phyloP scores from a whole-genome alignment of 129 eudicot species.

The Kitagawia praeruptora region DNA sequence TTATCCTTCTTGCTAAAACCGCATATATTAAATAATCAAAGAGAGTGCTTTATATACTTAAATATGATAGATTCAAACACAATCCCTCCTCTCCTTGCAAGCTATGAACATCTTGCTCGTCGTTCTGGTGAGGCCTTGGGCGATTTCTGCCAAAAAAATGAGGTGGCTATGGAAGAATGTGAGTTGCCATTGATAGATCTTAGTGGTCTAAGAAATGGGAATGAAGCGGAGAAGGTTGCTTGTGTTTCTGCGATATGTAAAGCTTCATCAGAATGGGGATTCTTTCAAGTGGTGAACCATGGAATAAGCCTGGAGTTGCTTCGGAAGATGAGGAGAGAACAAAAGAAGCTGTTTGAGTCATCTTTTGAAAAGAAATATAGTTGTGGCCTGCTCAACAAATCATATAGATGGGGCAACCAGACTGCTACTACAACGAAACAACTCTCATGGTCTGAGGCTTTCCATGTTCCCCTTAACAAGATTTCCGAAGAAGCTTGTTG shows the following conservation, averaged over 20 bases:
- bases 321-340: slow-evolving; percentile 50
- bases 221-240: slow-evolving; percentile 24
- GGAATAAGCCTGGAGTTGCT: slow-evolving; percentile 41
- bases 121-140: background rate
- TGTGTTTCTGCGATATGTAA: slow-evolving; percentile 35
- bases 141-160: slow-evolving; percentile 5
- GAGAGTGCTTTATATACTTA: background rate
- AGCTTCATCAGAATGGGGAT: slow-evolving; percentile 72
- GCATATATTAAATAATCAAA: too few relatives aligned
- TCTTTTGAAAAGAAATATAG: slow-evolving; percentile 37
- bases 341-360: slow-evolving; percentile 42
- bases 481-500: slow-evolving; percentile 38
- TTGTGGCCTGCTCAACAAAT: slow-evolving; percentile 48
- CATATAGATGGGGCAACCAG: slow-evolving; percentile 61
- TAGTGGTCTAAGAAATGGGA: slow-evolving; percentile 28
- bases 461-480: slow-evolving; percentile 56
- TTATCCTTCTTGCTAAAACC: background rate
- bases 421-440: slow-evolving; percentile 48
- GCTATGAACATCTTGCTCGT: slow-evolving; percentile 26
- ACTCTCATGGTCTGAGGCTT: slow-evolving; percentile 66
- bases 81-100: slow-evolving; percentile 35
- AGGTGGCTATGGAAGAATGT: slow-evolving; percentile 22
- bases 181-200: slow-evolving; percentile 60
- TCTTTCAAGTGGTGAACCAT: slow-evolving; percentile 62
- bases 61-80: slow-evolving; percentile 29